phyloP scores from a whole-genome alignment of 176 grass and related monocot genomes.

The Ampelocalamus luodianensis region DNA sequence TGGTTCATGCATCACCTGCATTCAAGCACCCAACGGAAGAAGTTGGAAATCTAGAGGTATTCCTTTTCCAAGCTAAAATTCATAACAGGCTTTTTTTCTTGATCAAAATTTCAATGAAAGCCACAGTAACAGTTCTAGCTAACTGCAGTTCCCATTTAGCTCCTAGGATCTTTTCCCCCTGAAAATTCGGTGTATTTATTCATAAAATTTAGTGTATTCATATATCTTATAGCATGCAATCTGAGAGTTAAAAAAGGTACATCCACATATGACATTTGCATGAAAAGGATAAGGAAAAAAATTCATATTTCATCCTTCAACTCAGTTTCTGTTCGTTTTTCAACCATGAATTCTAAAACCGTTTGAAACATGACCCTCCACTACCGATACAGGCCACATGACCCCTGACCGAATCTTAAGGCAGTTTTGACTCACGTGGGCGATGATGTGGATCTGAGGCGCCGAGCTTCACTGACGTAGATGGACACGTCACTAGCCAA shows the following conservation, averaged over 20 bases:
- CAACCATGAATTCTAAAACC: too few relatives aligned
- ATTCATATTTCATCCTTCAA: too few relatives aligned
- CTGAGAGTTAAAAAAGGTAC: not conserved
- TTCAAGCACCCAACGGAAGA: conserved; percentile 49
- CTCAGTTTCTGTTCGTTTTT: too few relatives aligned
- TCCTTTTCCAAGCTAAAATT: conserved; percentile 19
- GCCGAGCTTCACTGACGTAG: too few relatives aligned
- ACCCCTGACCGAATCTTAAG: too few relatives aligned
- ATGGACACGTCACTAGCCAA: too few relatives aligned
- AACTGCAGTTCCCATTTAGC: not conserved
- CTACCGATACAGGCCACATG: too few relatives aligned
- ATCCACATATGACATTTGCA: not conserved
- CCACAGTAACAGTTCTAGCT: not conserved
- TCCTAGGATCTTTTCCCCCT: not conserved
- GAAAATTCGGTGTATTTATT: not conserved
- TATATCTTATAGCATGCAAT: conserved; percentile 14
- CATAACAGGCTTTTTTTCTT: not conserved
- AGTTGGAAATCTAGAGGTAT: conserved; percentile 69
- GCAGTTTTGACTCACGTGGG: too few relatives aligned
- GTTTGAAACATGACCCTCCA: too few relatives aligned
- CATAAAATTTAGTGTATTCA: not conserved
- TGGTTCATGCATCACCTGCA: conserved; percentile 22
- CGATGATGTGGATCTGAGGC: too few relatives aligned
- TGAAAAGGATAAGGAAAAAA: too few relatives aligned
- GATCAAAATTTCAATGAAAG: conserved; percentile 6